These are phyloP conservation scores for Wolfiporia cocos DNA, from an alignment of 1,284 basidiomycete genomes.

Conservation along the genomic window DNA sequence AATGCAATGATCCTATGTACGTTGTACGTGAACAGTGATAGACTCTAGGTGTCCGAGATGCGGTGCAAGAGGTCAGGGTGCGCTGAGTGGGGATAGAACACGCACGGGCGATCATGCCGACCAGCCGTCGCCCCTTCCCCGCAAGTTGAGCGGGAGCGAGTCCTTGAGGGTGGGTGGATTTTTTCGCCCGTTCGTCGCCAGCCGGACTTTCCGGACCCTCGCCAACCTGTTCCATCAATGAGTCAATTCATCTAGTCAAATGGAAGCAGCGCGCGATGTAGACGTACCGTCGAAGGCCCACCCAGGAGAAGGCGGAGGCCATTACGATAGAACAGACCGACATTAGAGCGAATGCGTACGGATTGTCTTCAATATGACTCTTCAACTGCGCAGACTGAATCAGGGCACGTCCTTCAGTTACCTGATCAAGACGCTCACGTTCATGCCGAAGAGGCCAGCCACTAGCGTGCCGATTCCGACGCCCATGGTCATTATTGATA, in stretches of 20 bases:
- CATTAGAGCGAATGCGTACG: constrained; percentile 63
- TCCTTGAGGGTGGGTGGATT: too few relatives aligned
- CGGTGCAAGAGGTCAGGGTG: too few relatives aligned
- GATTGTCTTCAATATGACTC: constrained; percentile 63
- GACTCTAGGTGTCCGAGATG: too few relatives aligned
- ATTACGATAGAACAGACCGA: constrained; percentile 47
- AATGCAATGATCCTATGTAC: too few relatives aligned
- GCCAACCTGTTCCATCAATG: constrained; percentile 29
- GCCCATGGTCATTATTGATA: constrained; percentile 93
- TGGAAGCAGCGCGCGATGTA: constrained; percentile 4
- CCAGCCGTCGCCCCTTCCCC: constrained; percentile 16
- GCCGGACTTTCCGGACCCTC: constrained; percentile 34
- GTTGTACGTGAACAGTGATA: too few relatives aligned
- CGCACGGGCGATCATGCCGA: constrained; percentile 7
- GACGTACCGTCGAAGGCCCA: constrained; percentile 54
- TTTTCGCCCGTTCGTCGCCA: constrained; percentile 17
- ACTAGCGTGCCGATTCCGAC: constrained; percentile 90
- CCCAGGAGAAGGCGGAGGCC: constrained; percentile 50
- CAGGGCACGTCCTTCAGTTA: constrained; percentile 8
- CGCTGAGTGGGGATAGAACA: neutral
- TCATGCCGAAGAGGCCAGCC: constrained; percentile 95
- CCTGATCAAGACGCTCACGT: constrained; percentile 48
- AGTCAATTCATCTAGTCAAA: neutral
- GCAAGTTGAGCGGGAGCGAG: constrained; percentile 17
- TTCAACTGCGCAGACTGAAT: constrained; percentile 42